These are phyloP conservation scores for Bathelium albidoporum DNA, from an alignment of 495 filamentous ascomycete species.

Conservation along the genomic window DNA sequence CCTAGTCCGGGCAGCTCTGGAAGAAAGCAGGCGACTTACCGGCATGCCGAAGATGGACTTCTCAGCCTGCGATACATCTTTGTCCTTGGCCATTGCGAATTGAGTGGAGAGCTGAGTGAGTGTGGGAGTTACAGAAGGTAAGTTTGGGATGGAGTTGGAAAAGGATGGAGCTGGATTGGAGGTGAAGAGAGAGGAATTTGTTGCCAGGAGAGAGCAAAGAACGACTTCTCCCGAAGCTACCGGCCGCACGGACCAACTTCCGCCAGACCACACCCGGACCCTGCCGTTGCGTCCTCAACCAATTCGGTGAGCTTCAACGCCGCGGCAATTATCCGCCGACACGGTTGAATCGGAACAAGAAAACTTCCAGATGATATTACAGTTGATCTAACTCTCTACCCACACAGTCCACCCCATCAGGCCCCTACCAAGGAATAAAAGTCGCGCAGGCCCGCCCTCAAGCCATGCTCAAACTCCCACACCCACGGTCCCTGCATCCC, in stretches of 20 bases:
- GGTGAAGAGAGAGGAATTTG: background rate
- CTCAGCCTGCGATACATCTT: constrained; percentile 4
- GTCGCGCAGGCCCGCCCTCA: constrained; percentile 36
- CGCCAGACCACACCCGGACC: background rate
- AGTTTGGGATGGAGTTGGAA: background rate
- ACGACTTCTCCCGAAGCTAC: constrained; percentile 4
- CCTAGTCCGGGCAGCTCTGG: background rate
- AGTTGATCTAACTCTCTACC: background rate
- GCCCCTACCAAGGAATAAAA: constrained; percentile 24
- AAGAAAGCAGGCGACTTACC: constrained; percentile 38
- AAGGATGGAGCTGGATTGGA: background rate
- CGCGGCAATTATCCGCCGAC: too few species aligned
- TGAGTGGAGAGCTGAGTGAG: background rate
- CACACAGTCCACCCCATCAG: background rate
- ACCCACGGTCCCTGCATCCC: constrained; percentile 32
- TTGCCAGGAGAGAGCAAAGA: background rate
- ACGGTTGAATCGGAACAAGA: background rate
- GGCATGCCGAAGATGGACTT: constrained; percentile 74
- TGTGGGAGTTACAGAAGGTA: background rate
- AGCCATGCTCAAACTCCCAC: constrained; percentile 46
- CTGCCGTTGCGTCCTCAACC: background rate
- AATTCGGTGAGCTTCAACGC: background rate
- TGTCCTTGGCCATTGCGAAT: constrained; percentile 4
- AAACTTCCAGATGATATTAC: background rate
- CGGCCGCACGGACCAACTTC: background rate